Base-by-base conservation (phyloP, 2,329 filamentous ascomycete genomes). In the Pseudopithomyces chartarum region DNA sequence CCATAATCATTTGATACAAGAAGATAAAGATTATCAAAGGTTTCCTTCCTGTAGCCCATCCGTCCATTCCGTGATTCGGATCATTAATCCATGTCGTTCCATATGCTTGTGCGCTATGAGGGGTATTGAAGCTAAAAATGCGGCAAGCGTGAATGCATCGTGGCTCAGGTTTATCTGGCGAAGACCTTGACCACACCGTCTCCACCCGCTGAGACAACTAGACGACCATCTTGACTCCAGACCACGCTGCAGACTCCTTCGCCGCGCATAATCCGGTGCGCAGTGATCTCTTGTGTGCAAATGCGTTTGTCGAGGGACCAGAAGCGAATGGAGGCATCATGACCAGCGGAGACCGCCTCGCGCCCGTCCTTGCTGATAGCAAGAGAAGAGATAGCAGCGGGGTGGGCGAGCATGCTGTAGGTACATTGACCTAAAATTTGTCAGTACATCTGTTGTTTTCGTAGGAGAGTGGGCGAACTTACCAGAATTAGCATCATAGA, bases 401-500 rank as follows among this genome's bases (percentile, higher is more conserved):
- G 92, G 68, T 99, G 95, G 6, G 95, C 95, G 57, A 98, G 87
- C 95, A 99, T 99, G 70, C 90, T 96, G 78, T 99, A 99, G 62
- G 95, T 98, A 79, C 93, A 97, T 92, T 99, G 95, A 55, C 95
- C 95, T 98, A 63, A 17, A 22, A 4, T n/a, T 36, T 6, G n/a
- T 65, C 46, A 59, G 40, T 17, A 17, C 13, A 49, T 42, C 13
- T 29, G 50, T 47, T 7, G 12, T 22, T 19, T 26, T 47, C 39
- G 22, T 11, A 34, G 6, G 17, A 2, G 36, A 20, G 19, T 13
- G n/a, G 15, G 13, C 13, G 47, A 40, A 86, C 91, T 78, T 89
- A 98, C 95, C 95, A 79, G 92, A 97, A 73, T 99, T 98, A 61
- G 95, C 95, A 81, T 99, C 95, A 75, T 97, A 99, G 83, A 99